Base-by-base conservation (phyloP, 805 yeast species). In the Wickerhamiella sergipiensis region DNA sequence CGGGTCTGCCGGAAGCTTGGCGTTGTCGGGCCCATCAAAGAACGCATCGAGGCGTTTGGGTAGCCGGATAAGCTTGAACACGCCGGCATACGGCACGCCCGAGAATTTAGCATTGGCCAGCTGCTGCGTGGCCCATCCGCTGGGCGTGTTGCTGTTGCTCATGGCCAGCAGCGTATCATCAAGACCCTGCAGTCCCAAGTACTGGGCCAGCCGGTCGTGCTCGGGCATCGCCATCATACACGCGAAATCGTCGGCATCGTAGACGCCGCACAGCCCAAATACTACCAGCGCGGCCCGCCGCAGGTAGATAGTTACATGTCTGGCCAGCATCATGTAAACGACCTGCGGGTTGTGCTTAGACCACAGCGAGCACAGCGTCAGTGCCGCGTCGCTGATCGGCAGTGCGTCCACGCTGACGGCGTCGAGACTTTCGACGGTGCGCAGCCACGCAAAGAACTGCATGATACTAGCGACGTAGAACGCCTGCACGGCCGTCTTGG, bases 21-120 rank as follows among this genome's bases (percentile, higher is more conserved):
- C 40, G 17, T 26, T 48, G 10, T 55, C 59, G 1, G 53, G 45
- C 17, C 50, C 40, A 3, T 85, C 80, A 67, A 83, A 85, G 55
- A 87, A 80, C 39, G 69, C 71, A 61, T 83, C 89, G 53, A 86
- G 65, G 48, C 83, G 72, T 2, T 68, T 64, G 0, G 96, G 96
- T 17, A 88, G 70, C 31, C 74, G 70, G 21, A 83, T 71, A 47
- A 88, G 68, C 42, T 73, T 71, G n/a, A 82, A 67, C 2, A 75
- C 60, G 0, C 85, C 85, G 0, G 95, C 92, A 57, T 78, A 86
- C 39, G 77, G 79, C 19, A 83, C 45, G 17, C 39, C 45, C 31
- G 43, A 13, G 24, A 50, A 45, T n/a, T 12, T 18, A 19, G 17
- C 52, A 8, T 19, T 12, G 45, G 19, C 40, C 19, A 23, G 21